phyloP scores from a whole-genome alignment of 345 rosid species.

The Boechera divaricarpa region DNA sequence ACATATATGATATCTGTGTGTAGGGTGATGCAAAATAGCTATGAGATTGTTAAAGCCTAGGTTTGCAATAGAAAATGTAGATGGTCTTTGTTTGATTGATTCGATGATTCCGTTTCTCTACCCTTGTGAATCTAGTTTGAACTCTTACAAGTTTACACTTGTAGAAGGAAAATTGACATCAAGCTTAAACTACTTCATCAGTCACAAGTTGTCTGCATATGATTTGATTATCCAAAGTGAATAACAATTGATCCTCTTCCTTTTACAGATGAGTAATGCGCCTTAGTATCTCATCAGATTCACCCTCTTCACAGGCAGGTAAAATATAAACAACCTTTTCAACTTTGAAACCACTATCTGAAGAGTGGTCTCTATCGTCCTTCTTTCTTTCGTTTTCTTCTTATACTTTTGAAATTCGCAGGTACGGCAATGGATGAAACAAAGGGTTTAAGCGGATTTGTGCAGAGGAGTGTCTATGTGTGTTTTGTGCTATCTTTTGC shows the following conservation, averaged over 20 bases:
- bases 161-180: background rate
- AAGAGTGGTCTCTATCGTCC: slow-evolving; percentile 1
- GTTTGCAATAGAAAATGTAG: background rate
- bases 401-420: slow-evolving; percentile 3
- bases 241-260: slow-evolving; percentile 4
- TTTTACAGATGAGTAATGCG: slow-evolving; percentile 42
- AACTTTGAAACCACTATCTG: slow-evolving; percentile 6
- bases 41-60: slow-evolving; percentile 5
- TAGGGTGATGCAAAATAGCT: background rate
- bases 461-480: slow-evolving; percentile 37
- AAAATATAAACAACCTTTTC: background rate
- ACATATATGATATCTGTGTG: background rate
- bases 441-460: slow-evolving; percentile 29
- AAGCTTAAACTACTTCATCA: slow-evolving; percentile 1
- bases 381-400: background rate
- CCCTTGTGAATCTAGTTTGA: slow-evolving; percentile 3
- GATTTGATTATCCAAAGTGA: background rate
- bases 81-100: slow-evolving; percentile 15
- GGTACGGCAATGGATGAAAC: slow-evolving; percentile 25
- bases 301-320: slow-evolving; percentile 42
- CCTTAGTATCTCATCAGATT: slow-evolving; percentile 23
- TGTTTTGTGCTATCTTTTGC: slow-evolving; percentile 31
- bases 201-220: background rate
- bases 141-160: background rate
- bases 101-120: slow-evolving; percentile 1